phyloP scores from a whole-genome alignment of 768 basidiomycete genomes.

The Tricholoma sp. region DNA sequence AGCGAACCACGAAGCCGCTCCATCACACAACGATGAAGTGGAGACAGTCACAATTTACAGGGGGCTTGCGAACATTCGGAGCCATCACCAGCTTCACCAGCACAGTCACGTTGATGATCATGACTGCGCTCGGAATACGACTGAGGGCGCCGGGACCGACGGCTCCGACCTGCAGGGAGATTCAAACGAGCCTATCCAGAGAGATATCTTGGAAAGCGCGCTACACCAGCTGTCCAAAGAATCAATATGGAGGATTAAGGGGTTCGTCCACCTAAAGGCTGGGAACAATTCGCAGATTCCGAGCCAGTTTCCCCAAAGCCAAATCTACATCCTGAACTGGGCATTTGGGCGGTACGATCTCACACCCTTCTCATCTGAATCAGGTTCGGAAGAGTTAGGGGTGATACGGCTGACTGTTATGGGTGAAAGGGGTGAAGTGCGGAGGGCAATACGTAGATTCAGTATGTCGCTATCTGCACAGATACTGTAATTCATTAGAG shows the following conservation, averaged over 20 bases:
- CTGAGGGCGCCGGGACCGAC: neutral
- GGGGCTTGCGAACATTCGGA: slow-evolving; percentile 25
- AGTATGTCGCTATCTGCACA: slow-evolving; percentile 38
- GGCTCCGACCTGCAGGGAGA: neutral
- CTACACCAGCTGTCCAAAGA: slow-evolving; percentile 59
- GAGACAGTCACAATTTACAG: slow-evolving; percentile 66
- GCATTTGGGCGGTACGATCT: slow-evolving; percentile 86
- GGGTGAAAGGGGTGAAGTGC: slow-evolving; percentile 84
- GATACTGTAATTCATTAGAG: slow-evolving; percentile 15
- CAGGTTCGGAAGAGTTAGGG: slow-evolving; percentile 20
- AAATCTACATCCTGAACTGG: slow-evolving; percentile 75
- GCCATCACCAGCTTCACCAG: slow-evolving; percentile 2
- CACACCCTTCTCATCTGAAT: slow-evolving; percentile 25
- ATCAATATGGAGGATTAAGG: slow-evolving; percentile 78
- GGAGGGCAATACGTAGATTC: slow-evolving; percentile 49
- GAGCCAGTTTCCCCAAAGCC: neutral
- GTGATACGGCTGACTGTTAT: slow-evolving; percentile 75
- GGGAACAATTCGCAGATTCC: slow-evolving; percentile 8
- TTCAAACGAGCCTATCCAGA: slow-evolving; percentile 25
- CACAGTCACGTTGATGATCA: slow-evolving; percentile 10
- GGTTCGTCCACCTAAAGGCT: slow-evolving; percentile 58
- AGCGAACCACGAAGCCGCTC: slow-evolving; percentile 9
- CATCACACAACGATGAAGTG: slow-evolving; percentile 75
- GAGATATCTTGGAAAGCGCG: slow-evolving; percentile 37
- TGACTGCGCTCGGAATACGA: slow-evolving; percentile 14